These are phyloP conservation scores for Capsella rubella DNA, from an alignment of 441 rosid genomes.

Conservation along the genomic window DNA sequence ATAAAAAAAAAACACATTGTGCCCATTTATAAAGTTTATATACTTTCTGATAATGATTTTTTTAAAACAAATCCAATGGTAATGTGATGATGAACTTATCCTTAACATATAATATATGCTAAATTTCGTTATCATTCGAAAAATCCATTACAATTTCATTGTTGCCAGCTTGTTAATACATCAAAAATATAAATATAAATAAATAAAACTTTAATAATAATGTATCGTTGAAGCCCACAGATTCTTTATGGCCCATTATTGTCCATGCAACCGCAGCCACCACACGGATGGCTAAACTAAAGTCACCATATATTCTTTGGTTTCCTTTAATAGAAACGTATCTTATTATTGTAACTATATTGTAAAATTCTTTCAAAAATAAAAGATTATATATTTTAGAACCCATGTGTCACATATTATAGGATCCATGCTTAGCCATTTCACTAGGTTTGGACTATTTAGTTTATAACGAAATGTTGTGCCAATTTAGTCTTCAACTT, in stretches of 20 bases:
- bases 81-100: slow-evolving; percentile 28
- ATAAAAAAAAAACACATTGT: too few relatives aligned
- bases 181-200: slow-evolving; percentile 1
- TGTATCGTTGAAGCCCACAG: slow-evolving; percentile 38
- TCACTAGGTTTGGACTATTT: slow-evolving; percentile 28
- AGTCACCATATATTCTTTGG: slow-evolving; percentile 29
- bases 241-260: slow-evolving; percentile 43
- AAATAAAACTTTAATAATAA: slow-evolving; percentile 6
- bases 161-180: slow-evolving; percentile 42
- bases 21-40: too few relatives aligned
- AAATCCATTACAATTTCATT: slow-evolving; percentile 28
- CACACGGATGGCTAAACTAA: slow-evolving; percentile 34
- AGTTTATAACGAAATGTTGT: slow-evolving; percentile 26
- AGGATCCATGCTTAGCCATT: slow-evolving; percentile 23
- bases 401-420: slow-evolving; percentile 9
- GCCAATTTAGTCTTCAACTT: slow-evolving; percentile 30
- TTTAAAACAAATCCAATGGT: background rate
- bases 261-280: slow-evolving; percentile 40
- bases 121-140: slow-evolving; percentile 36
- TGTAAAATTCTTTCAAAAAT: background rate
- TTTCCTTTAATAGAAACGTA: slow-evolving; percentile 15
- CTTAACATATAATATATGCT: slow-evolving; percentile 17
- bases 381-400: too few relatives aligned
- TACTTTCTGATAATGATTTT: too few relatives aligned
- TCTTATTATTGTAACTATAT: background rate